A percentile compares a stretch with the other conserved stretches of the same genome.
These are phyloP conservation scores for Phoma sp. DNA, from an alignment of 2,329 filamentous ascomycete genomes.

Conservation along the genomic window DNA sequence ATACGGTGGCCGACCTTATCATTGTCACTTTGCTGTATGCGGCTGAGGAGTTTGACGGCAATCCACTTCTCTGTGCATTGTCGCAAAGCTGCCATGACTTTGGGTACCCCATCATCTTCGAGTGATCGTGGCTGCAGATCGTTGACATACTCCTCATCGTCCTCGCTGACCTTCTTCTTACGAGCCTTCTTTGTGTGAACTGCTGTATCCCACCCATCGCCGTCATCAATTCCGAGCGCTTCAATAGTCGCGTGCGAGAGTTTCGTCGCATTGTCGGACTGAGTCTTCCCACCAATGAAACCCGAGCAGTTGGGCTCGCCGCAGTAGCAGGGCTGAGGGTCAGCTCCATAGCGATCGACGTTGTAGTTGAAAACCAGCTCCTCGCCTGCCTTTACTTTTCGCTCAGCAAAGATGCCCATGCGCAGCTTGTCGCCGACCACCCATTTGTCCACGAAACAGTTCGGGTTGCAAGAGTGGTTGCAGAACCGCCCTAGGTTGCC, in stretches of 20 bases:
- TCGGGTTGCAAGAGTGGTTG: constrained; percentile 98
- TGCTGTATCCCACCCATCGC: constrained; percentile 88
- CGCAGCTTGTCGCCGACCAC: constrained; percentile 95
- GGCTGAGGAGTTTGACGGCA: constrained; percentile 88
- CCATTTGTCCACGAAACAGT: constrained; percentile 99
- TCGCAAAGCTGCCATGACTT: constrained; percentile 95
- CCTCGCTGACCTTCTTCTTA: constrained; percentile 89
- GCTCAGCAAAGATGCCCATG: constrained; percentile 97
- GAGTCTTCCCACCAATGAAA: constrained; percentile 96
- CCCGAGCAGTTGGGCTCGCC: constrained; percentile 93
- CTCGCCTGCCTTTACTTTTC: constrained; percentile 83
- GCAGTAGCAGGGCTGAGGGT: constrained; percentile 97
- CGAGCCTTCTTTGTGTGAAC: constrained; percentile 89
- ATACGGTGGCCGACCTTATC: constrained; percentile 87
- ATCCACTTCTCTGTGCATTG: constrained; percentile 99
- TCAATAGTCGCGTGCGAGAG: constrained; percentile 88
- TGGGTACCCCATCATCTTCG: constrained; percentile 82
- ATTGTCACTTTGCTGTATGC: constrained; percentile 85
- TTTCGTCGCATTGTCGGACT: constrained; percentile 94
- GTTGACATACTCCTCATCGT: constrained; percentile 95
- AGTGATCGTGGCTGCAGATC: constrained; percentile 81
- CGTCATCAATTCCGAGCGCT: constrained; percentile 92
- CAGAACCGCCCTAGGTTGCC: constrained; percentile 96
- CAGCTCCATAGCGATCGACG: constrained; percentile 94
- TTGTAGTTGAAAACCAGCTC: constrained; percentile 99